Percentiles rank a stretch among this genome's conserved stretches.
These are phyloP conservation scores for Tulasnella sp. DNA, from an alignment of 768 basidiomycete genomes.

Conservation along the genomic window DNA sequence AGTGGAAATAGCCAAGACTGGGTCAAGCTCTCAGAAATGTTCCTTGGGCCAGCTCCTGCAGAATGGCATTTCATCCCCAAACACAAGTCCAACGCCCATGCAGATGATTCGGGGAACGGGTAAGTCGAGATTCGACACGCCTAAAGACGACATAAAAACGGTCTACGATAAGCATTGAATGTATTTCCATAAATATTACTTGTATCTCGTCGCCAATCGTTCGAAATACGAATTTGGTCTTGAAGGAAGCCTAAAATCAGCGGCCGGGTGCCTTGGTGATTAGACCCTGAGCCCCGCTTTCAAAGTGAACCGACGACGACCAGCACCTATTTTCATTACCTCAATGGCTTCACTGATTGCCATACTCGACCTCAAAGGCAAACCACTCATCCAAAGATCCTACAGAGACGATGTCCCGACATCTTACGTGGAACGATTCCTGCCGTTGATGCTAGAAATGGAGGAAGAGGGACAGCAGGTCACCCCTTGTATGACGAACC, in stretches of 20 bases:
- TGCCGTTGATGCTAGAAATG: conserved; percentile 87
- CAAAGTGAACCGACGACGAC: neutral
- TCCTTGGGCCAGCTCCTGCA: conserved; percentile 79
- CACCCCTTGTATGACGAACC: conserved; percentile 90
- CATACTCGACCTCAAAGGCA: conserved; percentile 97
- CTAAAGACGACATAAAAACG: too few species aligned
- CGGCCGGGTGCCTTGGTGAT: neutral
- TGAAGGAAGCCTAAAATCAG: neutral
- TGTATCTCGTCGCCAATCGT: neutral
- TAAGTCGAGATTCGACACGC: neutral
- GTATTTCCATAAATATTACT: neutral
- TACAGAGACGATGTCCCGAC: conserved; percentile 93
- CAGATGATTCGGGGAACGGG: conserved; percentile 53
- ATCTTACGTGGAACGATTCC: conserved; percentile 84
- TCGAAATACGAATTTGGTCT: neutral
- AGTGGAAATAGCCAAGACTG: conserved; percentile 75
- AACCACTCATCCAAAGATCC: conserved; percentile 91
- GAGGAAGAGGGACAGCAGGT: conserved; percentile 97
- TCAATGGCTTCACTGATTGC: conserved; percentile 67
- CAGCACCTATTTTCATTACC: neutral
- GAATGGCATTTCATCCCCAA: conserved; percentile 83
- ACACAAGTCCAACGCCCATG: conserved; percentile 83
- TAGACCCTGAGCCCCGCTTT: neutral
- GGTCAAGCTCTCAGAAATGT: conserved; percentile 94
- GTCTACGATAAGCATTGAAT: neutral